Conservation (phyloP, 192 early-diverging fungal species). For the Backusella tarrabulga region DNA sequence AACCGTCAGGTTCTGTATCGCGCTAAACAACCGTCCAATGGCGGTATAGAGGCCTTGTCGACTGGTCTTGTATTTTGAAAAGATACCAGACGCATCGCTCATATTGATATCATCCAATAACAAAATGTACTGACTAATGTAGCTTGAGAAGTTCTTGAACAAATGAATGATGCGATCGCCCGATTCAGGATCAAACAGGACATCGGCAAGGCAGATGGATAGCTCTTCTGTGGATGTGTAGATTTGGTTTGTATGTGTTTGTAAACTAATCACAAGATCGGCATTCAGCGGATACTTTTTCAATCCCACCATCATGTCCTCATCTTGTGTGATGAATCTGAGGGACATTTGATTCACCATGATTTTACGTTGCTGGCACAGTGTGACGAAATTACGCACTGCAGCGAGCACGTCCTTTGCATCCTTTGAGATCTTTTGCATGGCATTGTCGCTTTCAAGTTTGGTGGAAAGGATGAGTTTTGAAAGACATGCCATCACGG, state of each 20-base stretch:
- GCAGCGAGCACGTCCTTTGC: constrained; percentile 62
- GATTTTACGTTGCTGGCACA: constrained; percentile 34
- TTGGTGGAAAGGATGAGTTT: constrained; percentile 73
- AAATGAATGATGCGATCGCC: background rate
- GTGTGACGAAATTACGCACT: constrained; percentile 62
- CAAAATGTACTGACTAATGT: constrained; percentile 24
- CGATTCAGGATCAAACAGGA: background rate
- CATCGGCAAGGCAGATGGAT: background rate
- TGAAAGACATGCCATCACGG: constrained; percentile 65
- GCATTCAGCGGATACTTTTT: background rate
- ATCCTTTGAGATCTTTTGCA: constrained; percentile 60
- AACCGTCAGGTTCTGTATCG: constrained; percentile 17
- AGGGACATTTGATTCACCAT: constrained; percentile 40
- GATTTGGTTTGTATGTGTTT: constrained; percentile 17
- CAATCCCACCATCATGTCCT: background rate
- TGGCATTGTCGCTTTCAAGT: constrained; percentile 58
- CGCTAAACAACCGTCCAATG: constrained; percentile 19
- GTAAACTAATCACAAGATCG: constrained; percentile 13
- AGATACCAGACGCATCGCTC: background rate
- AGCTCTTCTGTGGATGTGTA: constrained; percentile 2
- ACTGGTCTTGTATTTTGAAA: background rate
- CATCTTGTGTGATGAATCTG: background rate
- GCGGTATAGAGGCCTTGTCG: constrained; percentile 20
- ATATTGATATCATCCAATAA: constrained; percentile 23
- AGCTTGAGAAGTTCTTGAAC: constrained; percentile 11